Evolutionary conservation across 768 basidiomycete genomes (phyloP), one percentile per base, ranked within the genome.

Genomic region (Obba rivulosa): DNA sequence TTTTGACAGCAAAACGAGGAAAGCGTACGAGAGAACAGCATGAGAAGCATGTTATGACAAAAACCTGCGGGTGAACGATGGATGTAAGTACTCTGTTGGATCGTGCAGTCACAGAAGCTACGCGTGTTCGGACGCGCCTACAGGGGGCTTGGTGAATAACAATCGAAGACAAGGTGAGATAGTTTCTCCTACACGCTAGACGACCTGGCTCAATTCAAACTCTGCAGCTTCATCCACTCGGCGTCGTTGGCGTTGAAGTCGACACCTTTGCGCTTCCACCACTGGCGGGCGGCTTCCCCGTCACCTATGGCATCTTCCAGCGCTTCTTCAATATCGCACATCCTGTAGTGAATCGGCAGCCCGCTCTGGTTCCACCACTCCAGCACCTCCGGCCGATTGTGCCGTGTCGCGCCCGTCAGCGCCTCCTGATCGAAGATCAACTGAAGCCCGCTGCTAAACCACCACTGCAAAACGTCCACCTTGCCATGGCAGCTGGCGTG

Each of bases 271-370:
- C 66, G 65, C 62, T 74, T 78, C 90, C 90, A 93, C 90, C 90
- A 93, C 46, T 69, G 70, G 59, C 87, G 75, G 10, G 83, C 87
- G 41, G 72, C 77, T 52, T 83, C 78, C 11, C 88, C 87, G n/a
- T 83, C 85, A 8, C 84, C 83, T 43, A 89, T 85, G 0, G 87
- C 84, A 55, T 93, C 91, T 62, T 92, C 91, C 57, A 93, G 64
- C 3, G 91, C 91, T 70, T 92, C 91, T 61, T 94, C 91, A 43
- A 94, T 82, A 63, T 94, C 91, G 61, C 91, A 92, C 77, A 91
- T 82, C 45, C 92, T 79, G 66, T 91, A 94, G 58, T 87, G 86
- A 49, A 92, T 80, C 3, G 85, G 76, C 43, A 92, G 69, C 7
- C 85, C 85, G 36, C 79, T 85, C 58, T 77, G 78, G 53, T 87